Evolutionary conservation across 495 filamentous ascomycete genomes (phyloP).

Genomic region (Podospora anserina): DNA sequence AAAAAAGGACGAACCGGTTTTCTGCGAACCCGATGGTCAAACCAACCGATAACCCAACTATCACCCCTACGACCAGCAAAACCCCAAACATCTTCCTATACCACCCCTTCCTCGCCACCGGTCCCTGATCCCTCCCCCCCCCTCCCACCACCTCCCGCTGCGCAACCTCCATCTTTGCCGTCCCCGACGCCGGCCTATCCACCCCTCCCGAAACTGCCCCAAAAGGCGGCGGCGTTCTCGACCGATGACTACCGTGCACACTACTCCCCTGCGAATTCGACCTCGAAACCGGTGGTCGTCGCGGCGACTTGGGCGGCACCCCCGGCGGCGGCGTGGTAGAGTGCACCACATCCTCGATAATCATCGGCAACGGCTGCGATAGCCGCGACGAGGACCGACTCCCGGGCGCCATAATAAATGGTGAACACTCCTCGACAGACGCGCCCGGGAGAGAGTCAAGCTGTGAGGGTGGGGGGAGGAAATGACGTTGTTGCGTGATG

Average conservation of each 20-base stretch:
- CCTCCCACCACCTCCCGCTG: neutral
- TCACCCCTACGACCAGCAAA: constrained; percentile 30
- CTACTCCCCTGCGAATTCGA: neutral
- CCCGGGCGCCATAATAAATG: constrained; percentile 23
- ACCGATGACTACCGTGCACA: neutral
- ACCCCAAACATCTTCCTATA: constrained; percentile 32
- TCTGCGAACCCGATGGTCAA: constrained; percentile 43
- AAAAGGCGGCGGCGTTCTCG: neutral
- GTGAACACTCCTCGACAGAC: neutral
- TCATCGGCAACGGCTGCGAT: constrained; percentile 23
- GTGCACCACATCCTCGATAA: constrained; percentile 19
- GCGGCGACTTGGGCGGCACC: constrained; percentile 19
- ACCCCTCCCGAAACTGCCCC: neutral
- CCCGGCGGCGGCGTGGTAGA: constrained; percentile 8
- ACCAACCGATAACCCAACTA: constrained; percentile 44
- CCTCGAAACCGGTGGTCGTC: constrained; percentile 10
- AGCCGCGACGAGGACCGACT: constrained; percentile 18
- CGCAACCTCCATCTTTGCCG: neutral
- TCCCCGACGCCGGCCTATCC: neutral
- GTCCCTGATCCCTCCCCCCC: neutral
- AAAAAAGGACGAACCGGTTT: constrained; percentile 28
- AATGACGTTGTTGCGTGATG: neutral
- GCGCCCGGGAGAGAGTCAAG: neutral
- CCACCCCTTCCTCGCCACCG: constrained; percentile 42
- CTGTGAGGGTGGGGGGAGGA: neutral